A percentile compares a stretch with the other conserved stretches of the same genome.
Evolutionary conservation across 2,329 filamentous ascomycete species (phyloP).

Genomic region (Aureobasidium sp.): DNA sequence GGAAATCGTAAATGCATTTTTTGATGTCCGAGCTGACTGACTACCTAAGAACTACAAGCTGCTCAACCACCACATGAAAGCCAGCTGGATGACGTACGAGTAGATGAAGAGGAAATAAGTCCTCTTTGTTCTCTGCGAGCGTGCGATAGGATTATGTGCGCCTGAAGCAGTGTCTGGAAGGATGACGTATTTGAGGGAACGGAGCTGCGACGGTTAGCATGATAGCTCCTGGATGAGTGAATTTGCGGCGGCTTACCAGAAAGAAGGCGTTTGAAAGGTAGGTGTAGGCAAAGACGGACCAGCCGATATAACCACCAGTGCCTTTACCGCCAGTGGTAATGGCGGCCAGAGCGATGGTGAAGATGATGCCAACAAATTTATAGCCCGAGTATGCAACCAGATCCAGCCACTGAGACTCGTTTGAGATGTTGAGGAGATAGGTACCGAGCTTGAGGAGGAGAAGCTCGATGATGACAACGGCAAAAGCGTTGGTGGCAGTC

Average conservation of each 20-base stretch:
- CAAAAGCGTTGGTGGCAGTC: constrained; percentile 76
- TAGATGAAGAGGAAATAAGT: constrained; percentile 93
- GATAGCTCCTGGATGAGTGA: background rate
- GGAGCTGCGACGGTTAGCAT: constrained; percentile 53
- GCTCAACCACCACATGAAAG: constrained; percentile 84
- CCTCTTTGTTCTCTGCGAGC: constrained; percentile 76
- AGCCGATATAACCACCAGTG: constrained; percentile 81
- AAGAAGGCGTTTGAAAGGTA: constrained; percentile 95
- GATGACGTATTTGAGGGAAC: constrained; percentile 91
- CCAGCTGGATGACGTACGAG: constrained; percentile 85
- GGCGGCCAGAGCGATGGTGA: constrained; percentile 74
- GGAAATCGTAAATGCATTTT: constrained; percentile 3
- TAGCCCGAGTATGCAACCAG: constrained; percentile 95
- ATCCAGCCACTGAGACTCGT: constrained; percentile 87
- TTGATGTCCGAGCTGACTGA: background rate
- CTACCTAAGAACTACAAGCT: constrained; percentile 31
- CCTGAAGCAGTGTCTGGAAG: constrained; percentile 63
- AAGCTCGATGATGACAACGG: constrained; percentile 81
- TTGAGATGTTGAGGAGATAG: constrained; percentile 89
- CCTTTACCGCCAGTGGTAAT: constrained; percentile 70
- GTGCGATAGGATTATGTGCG: constrained; percentile 62
- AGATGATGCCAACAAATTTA: constrained; percentile 96
- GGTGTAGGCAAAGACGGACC: constrained; percentile 83
- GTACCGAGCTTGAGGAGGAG: constrained; percentile 84
- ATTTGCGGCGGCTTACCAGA: constrained; percentile 54